Conservation (phyloP, 331 rosid species). For the Spiraea crenata region DNA sequence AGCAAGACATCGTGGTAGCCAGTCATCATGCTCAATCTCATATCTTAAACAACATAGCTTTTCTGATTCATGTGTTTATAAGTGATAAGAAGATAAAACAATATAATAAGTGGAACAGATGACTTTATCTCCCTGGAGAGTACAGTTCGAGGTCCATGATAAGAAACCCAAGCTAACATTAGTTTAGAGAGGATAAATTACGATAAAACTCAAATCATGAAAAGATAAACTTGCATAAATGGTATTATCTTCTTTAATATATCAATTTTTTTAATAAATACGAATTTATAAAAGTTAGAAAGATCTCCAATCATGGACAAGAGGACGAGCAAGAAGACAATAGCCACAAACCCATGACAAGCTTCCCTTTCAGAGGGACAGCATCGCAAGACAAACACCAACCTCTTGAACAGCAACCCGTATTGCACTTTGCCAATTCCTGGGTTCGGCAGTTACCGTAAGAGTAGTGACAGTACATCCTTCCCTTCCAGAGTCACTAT, state of each 20-base stretch:
- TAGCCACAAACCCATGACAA: neutral
- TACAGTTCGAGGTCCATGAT: neutral
- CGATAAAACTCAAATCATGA: no score
- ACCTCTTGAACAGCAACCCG: constrained; percentile 99
- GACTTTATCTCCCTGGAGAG: neutral
- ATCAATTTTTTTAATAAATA: neutral
- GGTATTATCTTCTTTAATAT: neutral
- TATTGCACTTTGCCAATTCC: constrained; percentile 88
- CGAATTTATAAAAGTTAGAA: neutral
- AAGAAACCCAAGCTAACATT: neutral
- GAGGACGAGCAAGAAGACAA: neutral
- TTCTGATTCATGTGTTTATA: neutral
- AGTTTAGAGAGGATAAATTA: neutral
- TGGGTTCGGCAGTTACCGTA: constrained; percentile 93
- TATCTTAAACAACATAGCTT: neutral
- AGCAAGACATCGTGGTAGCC: constrained; percentile 1
- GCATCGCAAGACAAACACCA: constrained; percentile 29
- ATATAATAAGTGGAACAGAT: neutral
- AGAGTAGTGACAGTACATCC: constrained; percentile 99
- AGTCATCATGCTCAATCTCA: neutral
- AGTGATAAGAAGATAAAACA: neutral
- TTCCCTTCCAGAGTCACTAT: constrained; percentile 99
- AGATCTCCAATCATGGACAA: neutral
- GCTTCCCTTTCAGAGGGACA: constrained; percentile 2
- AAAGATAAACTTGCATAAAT: neutral